These are phyloP conservation scores for Mortierella sp. DNA, from an alignment of 371 early-diverging fungal species.

Conservation along the genomic window DNA sequence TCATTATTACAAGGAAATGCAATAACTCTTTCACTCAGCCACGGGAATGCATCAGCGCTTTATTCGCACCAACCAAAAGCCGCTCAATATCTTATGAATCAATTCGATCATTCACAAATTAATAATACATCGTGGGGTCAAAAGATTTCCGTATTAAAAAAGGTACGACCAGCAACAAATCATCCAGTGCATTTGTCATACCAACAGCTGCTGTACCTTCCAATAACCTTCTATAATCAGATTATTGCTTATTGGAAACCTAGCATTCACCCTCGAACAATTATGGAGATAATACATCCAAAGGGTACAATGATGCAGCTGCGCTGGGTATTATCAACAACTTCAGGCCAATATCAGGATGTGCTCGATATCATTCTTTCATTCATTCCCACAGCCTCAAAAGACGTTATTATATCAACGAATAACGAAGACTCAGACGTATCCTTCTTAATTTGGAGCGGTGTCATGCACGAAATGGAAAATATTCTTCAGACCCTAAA, in stretches of 20 bases:
- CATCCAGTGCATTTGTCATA: background rate
- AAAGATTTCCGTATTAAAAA: constrained; percentile 14
- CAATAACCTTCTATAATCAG: constrained; percentile 9
- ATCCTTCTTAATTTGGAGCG: constrained; percentile 25
- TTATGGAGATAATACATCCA: constrained; percentile 18
- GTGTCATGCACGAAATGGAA: constrained; percentile 32
- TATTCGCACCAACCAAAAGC: constrained; percentile 32
- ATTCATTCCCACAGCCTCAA: constrained; percentile 13
- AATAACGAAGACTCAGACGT: background rate
- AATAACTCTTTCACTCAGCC: constrained; percentile 31
- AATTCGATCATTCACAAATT: constrained; percentile 15
- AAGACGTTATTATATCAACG: background rate
- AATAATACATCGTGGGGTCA: constrained; percentile 21
- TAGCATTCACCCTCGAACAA: constrained; percentile 23
- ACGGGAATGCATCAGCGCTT: constrained; percentile 15
- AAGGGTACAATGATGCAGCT: constrained; percentile 28
- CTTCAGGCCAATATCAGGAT: constrained; percentile 25
- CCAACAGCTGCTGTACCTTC: background rate
- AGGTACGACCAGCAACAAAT: constrained; percentile 16
- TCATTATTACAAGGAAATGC: constrained; percentile 22
- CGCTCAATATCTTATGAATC: constrained; percentile 17
- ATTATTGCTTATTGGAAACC: constrained; percentile 29
- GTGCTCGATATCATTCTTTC: constrained; percentile 34
- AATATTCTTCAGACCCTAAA: constrained; percentile 8
- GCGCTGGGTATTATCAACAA: constrained; percentile 25